phyloP scores from a whole-genome alignment of 495 filamentous ascomycete species.

The Penicillium subrubescens region DNA sequence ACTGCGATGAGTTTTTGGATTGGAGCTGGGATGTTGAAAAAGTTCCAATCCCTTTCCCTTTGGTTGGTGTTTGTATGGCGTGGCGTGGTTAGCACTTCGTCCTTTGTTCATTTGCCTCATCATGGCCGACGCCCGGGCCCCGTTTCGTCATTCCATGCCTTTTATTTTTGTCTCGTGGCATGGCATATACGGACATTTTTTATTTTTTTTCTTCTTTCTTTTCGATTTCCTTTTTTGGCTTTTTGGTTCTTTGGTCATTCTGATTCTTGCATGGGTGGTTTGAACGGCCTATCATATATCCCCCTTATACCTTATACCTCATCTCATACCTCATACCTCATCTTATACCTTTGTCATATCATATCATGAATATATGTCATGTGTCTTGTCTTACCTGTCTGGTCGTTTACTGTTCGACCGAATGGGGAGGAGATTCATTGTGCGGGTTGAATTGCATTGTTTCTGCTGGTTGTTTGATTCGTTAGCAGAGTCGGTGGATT shows the following conservation, averaged over 20 bases:
- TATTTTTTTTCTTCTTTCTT: not conserved
- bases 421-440: not conserved
- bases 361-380: conserved; percentile 1
- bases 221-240: not conserved
- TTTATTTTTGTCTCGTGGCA: not conserved
- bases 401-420: not conserved
- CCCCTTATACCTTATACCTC: not conserved
- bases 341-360: conserved; percentile 1
- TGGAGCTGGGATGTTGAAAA: not conserved
- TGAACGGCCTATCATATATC: conserved; percentile 3
- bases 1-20: not conserved
- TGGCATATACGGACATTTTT: not conserved
- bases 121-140: not conserved
- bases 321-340: conserved; percentile 1
- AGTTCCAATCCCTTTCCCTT: not conserved
- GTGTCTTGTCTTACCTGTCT: not conserved
- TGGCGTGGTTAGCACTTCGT: not conserved
- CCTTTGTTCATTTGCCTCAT: not conserved
- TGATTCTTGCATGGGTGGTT: conserved; percentile 5
- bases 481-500: not conserved
- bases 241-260: not conserved
- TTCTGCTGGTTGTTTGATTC: not conserved
- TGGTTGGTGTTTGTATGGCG: not conserved
- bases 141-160: not conserved
- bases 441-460: not conserved